These are phyloP conservation scores for Amanita phalloides DNA, from an alignment of 768 basidiomycete genomes.

Conservation along the genomic window DNA sequence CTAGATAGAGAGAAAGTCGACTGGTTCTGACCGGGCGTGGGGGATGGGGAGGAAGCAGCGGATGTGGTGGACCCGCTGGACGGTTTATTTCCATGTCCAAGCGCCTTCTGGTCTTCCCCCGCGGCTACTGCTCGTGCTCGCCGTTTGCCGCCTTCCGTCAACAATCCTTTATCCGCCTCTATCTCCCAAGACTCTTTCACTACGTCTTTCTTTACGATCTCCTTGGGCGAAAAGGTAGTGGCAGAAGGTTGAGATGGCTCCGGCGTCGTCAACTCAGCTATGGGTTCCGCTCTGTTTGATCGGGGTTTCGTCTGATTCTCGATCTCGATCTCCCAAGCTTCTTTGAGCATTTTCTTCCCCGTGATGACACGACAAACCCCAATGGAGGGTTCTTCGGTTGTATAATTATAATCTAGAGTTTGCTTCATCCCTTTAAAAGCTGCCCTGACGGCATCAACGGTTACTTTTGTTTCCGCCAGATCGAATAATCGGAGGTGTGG, in stretches of 20 bases:
- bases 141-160: conserved; percentile 65
- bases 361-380: conserved; percentile 48
- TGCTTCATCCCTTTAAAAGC: conserved; percentile 39
- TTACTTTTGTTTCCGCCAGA: conserved; percentile 54
- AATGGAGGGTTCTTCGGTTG: conserved; percentile 39
- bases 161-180: conserved; percentile 63
- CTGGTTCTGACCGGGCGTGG: conserved; percentile 16
- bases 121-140: conserved; percentile 49
- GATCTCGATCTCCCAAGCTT: conserved; percentile 72
- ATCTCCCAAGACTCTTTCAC: conserved; percentile 73
- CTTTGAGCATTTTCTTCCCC: conserved; percentile 62
- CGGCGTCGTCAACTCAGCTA: not conserved
- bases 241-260: conserved; percentile 1
- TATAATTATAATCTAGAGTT: conserved; percentile 42
- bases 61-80: conserved; percentile 7
- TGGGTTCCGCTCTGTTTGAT: not conserved
- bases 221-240: conserved; percentile 5
- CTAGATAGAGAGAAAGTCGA: conserved; percentile 30
- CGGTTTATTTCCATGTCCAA: conserved; percentile 17
- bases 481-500: conserved; percentile 47
- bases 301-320: conserved; percentile 39
- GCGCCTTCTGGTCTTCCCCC: conserved; percentile 14
- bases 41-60: conserved; percentile 11
- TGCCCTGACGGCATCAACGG: conserved; percentile 28
- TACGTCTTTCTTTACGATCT: conserved; percentile 19